A percentile compares a stretch with the other conserved stretches of the same genome.
Conservation (phyloP, 371 early-diverging fungal species). For the Lichtheimia ramosa region DNA sequence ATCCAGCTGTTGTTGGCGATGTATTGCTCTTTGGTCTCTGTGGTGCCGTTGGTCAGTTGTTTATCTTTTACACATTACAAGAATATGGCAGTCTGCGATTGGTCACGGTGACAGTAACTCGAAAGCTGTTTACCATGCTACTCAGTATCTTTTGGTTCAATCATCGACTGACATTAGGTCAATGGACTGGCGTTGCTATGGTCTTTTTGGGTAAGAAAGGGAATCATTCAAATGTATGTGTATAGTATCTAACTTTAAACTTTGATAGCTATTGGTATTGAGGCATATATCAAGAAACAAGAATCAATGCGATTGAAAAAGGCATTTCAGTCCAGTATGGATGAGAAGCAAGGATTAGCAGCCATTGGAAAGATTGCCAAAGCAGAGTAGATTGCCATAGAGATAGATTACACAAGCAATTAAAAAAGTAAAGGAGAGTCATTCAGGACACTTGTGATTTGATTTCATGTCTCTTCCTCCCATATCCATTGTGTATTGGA, state of each 20-base stretch:
- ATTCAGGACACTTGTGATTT: neutral
- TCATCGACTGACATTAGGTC: constrained; percentile 73
- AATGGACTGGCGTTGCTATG: constrained; percentile 85
- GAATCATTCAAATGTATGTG: neutral
- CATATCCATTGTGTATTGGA: constrained; percentile 33
- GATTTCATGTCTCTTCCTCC: constrained; percentile 17
- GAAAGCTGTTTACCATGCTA: constrained; percentile 96
- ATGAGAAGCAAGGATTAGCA: constrained; percentile 7
- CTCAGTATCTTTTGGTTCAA: constrained; percentile 89
- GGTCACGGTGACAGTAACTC: constrained; percentile 94
- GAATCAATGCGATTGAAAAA: constrained; percentile 8
- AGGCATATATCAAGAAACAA: constrained; percentile 49
- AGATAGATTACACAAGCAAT: neutral
- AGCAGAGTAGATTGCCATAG: constrained; percentile 3
- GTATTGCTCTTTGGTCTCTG: constrained; percentile 86
- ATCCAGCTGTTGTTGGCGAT: constrained; percentile 82
- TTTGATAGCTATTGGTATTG: constrained; percentile 62
- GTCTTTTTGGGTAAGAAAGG: constrained; percentile 74
- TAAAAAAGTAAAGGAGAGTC: neutral
- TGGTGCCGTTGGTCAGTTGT: constrained; percentile 97
- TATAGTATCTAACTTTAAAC: neutral
- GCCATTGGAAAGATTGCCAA: neutral
- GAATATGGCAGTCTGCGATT: constrained; percentile 89
- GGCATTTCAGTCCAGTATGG: neutral
- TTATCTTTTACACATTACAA: constrained; percentile 94